phyloP scores from a whole-genome alignment of 1,284 basidiomycete genomes.

The Tranzscheliella williamsii region DNA sequence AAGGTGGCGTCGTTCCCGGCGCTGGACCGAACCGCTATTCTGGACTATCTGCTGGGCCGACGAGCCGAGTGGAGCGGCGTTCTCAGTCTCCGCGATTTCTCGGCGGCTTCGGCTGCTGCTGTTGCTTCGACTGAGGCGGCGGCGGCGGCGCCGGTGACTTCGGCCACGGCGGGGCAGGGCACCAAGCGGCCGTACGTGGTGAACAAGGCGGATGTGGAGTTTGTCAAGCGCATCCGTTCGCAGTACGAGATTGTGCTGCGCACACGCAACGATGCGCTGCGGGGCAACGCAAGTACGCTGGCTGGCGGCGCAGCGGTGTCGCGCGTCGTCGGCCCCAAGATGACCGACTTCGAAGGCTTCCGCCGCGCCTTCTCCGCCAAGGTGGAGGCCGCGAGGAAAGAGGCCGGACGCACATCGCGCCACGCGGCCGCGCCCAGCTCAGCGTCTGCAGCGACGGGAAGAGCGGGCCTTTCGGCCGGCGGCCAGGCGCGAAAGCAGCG shows the following conservation, averaged over 20 bases:
- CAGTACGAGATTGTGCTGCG: slow-evolving; percentile 49
- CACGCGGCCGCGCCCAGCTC: slow-evolving; percentile 5
- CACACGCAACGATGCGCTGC: slow-evolving; percentile 46
- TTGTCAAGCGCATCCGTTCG: slow-evolving; percentile 49
- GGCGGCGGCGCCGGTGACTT: neutral
- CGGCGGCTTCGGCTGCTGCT: neutral
- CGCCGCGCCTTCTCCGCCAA: slow-evolving; percentile 33
- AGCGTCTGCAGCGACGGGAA: slow-evolving; percentile 8
- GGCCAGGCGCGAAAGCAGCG: slow-evolving; percentile 44
- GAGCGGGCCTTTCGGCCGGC: slow-evolving; percentile 12
- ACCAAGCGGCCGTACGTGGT: slow-evolving; percentile 53
- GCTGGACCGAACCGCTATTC: slow-evolving; percentile 46
- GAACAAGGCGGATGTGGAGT: slow-evolving; percentile 49
- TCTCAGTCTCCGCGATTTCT: slow-evolving; percentile 7
- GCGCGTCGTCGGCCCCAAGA: slow-evolving; percentile 8
- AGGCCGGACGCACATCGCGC: slow-evolving; percentile 8
- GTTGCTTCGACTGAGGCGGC: slow-evolving; percentile 1
- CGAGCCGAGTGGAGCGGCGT: slow-evolving; percentile 49
- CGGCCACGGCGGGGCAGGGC: slow-evolving; percentile 6
- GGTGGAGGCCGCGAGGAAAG: slow-evolving; percentile 44
- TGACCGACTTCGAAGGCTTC: slow-evolving; percentile 35
- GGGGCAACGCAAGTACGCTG: slow-evolving; percentile 26
- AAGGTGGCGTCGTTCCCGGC: slow-evolving; percentile 47
- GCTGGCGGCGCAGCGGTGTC: slow-evolving; percentile 19
- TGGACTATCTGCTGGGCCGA: slow-evolving; percentile 53